Percentiles rank a stretch among this genome's conserved stretches.
These are phyloP conservation scores for Sordariomycetes sp. DNA, from an alignment of 2,329 filamentous ascomycete species.

Conservation along the genomic window DNA sequence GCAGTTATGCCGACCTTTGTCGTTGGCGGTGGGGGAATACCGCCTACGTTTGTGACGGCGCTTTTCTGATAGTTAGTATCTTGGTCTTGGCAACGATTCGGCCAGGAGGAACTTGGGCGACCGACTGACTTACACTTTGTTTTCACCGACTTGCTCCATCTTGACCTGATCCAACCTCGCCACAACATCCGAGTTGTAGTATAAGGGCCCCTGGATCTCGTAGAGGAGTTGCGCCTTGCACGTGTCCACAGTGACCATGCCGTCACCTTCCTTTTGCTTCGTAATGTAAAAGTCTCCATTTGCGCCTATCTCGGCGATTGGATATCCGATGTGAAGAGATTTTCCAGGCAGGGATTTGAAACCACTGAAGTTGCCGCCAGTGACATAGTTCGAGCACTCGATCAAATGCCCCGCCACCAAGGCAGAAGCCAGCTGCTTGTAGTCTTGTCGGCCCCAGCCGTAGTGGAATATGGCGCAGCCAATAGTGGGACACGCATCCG, in stretches of 20 bases:
- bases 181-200: conserved; percentile 31
- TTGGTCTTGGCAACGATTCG: neutral
- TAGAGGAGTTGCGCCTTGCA: conserved; percentile 28
- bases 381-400: conserved; percentile 42
- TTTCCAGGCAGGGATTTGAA: conserved; percentile 17
- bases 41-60: conserved; percentile 16
- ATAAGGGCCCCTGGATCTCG: conserved; percentile 31
- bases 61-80: conserved; percentile 16
- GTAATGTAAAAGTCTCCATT: conserved; percentile 22
- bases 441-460: conserved; percentile 34
- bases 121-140: neutral
- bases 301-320: conserved; percentile 24
- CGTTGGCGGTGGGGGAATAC: conserved; percentile 19
- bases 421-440: conserved; percentile 36
- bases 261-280: conserved; percentile 20
- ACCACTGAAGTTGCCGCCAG: conserved; percentile 43
- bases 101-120: too few species aligned
- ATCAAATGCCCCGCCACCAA: conserved; percentile 42
- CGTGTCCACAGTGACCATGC: conserved; percentile 24
- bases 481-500: conserved; percentile 41
- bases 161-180: conserved; percentile 22
- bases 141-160: conserved; percentile 29
- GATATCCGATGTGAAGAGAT: conserved; percentile 21
- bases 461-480: conserved; percentile 46
- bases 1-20: conserved; percentile 32